Percentiles rank a stretch among this genome's conserved stretches.
Conservation (phyloP, 164 flowering plant species). For the Vitis amurensis region DNA sequence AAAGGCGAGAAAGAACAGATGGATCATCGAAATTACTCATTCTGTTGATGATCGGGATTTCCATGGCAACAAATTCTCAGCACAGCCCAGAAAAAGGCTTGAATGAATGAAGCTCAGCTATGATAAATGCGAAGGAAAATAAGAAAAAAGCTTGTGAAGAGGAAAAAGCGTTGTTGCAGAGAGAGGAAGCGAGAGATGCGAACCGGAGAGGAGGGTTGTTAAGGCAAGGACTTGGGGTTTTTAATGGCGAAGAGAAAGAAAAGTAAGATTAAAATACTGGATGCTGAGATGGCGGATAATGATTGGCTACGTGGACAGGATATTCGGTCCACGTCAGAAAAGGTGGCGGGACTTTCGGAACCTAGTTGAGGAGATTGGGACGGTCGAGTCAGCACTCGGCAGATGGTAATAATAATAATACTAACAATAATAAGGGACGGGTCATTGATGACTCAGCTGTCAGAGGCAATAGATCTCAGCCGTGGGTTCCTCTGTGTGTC, state of each 20-base stretch:
- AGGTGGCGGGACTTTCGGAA: not conserved
- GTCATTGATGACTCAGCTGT: not conserved
- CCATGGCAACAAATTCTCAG: slow-evolving; percentile 32
- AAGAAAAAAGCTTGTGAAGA: no score
- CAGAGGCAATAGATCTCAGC: not conserved
- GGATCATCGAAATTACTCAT: slow-evolving; percentile 59
- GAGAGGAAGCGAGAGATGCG: no score
- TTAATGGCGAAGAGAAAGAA: not conserved
- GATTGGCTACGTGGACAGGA: not conserved
- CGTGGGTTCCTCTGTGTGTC: no score
- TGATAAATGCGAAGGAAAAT: no score
- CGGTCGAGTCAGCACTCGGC: slow-evolving; percentile 6
- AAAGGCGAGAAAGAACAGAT: slow-evolving; percentile 39
- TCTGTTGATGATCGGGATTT: slow-evolving; percentile 48
- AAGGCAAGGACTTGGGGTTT: not conserved
- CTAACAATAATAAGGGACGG: no score
- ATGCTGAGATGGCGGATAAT: slow-evolving; percentile 16
- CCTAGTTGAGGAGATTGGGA: slow-evolving; percentile 7
- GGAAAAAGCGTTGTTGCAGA: no score
- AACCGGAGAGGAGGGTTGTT: not conserved
- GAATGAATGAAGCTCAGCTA: no score
- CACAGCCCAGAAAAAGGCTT: no score
- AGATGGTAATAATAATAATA: no score
- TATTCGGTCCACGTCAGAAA: slow-evolving; percentile 23
- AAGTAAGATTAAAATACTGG: not conserved